Evolutionary conservation across 208 protist species (phyloP).

Genomic region (Herpetomonas tarakana): DNA sequence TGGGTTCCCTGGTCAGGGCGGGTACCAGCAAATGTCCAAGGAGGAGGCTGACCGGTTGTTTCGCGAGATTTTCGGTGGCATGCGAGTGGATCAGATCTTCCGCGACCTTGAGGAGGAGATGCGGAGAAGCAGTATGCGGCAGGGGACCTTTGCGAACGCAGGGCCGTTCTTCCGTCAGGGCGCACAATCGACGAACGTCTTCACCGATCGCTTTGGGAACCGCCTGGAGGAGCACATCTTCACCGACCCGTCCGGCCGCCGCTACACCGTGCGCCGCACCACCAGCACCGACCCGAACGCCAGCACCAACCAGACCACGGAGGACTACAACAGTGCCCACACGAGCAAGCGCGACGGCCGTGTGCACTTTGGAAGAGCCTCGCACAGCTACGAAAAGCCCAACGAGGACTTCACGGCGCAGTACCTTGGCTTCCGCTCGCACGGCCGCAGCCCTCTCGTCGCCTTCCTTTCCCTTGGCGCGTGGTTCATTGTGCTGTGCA

Average conservation of each 20-base stretch:
- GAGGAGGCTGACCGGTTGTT: constrained; percentile 85
- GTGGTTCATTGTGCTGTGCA: constrained; percentile 62
- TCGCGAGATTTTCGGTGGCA: constrained; percentile 80
- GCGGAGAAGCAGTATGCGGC: constrained; percentile 29
- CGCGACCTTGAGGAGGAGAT: constrained; percentile 78
- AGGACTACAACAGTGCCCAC: constrained; percentile 55
- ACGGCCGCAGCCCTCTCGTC: constrained; percentile 64
- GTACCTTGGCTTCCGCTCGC: constrained; percentile 64
- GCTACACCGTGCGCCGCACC: constrained; percentile 67
- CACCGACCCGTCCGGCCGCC: constrained; percentile 53
- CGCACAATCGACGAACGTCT: constrained; percentile 38
- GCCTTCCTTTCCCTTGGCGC: constrained; percentile 60
- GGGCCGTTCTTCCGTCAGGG: constrained; percentile 60
- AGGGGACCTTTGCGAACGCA: not conserved
- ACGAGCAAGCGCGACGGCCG: constrained; percentile 39
- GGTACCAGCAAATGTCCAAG: constrained; percentile 84
- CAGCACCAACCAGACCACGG: constrained; percentile 59
- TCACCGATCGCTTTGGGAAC: constrained; percentile 70
- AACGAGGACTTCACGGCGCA: constrained; percentile 63
- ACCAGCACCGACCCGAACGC: constrained; percentile 64
- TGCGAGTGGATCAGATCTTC: constrained; percentile 87
- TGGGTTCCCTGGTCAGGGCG: constrained; percentile 15
- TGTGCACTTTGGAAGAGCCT: constrained; percentile 57
- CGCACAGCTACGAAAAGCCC: constrained; percentile 32
- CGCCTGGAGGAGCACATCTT: constrained; percentile 82